Base-by-base conservation (phyloP, 192 early-diverging fungal species). In the Umbelopsis ramanniana region DNA sequence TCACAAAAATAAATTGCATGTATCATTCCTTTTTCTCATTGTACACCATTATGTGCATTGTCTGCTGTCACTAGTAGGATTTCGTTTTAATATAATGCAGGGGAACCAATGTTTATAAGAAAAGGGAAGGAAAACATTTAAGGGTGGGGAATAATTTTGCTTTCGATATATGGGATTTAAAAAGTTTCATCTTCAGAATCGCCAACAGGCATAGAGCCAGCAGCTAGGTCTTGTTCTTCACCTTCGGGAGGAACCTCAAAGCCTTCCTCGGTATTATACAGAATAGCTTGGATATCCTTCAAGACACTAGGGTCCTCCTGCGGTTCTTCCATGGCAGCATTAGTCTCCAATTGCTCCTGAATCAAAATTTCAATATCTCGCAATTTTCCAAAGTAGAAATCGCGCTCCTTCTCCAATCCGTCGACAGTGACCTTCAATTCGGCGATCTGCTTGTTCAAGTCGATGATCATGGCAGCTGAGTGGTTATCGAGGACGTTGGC, bases 361-460 rank as follows among this genome's bases (percentile, higher is more conserved):
- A 97, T 89, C 69, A 93, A 85, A 33, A 99, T 87, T 72, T 98
- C 96, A 81, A 98, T 96, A 77, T 97, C 96, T 38, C 96, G 83
- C 72, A 98, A 82, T 82, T 98, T 99, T 26, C 80, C 76, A 80
- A 97, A 99, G 73, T 99, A 99, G 79, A 99, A 99, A 72, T 99
- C 96, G 24, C 97, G 86, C 78, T 99, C 96, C 82, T 95, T 98
- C 78, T 97, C 96, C 22, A 95, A 88, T 63, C 93, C 94, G 67
- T 96, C 95, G 40, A 98, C 91, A 26, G 92, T 89, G 23, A 90
- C 86, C 78, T 94, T 95, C 57, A 93, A 82, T 75, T 97, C 95
- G 48, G 85, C 86, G 24, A 93, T 69, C 74, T 97, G 91, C 73
- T 90, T 82, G 52, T 84, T 92, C 74, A 97, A 85, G 26, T 94